Percentiles rank a stretch among this genome's conserved stretches.
These are phyloP conservation scores for Piromyces finnis DNA, from an alignment of 192 early-diverging fungal species.

Conservation along the genomic window DNA sequence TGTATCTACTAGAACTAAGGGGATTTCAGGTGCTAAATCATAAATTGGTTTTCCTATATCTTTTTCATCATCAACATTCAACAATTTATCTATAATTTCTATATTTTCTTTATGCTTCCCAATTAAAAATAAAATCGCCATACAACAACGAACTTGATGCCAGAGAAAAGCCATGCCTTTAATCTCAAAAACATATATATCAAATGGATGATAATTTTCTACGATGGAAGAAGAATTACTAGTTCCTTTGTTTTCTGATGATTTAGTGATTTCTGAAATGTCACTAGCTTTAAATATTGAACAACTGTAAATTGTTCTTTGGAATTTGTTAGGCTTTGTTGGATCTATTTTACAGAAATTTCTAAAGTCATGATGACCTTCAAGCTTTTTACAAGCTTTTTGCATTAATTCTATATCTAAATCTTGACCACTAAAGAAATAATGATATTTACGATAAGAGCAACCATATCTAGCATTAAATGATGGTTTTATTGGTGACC, in stretches of 20 bases:
- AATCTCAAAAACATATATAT: neutral
- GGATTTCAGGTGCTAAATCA: conserved; percentile 77
- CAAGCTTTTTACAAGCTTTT: conserved; percentile 38
- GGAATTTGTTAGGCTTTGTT: conserved; percentile 24
- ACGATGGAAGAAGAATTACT: conserved; percentile 37
- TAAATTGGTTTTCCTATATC: conserved; percentile 60
- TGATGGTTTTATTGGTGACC: conserved; percentile 53
- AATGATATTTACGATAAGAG: conserved; percentile 65
- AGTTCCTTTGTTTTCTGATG: too few relatives aligned
- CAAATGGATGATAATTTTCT: neutral
- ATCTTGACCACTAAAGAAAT: conserved; percentile 54
- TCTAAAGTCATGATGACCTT: conserved; percentile 81
- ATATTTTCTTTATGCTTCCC: conserved; percentile 67
- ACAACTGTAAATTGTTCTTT: neutral
- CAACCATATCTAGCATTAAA: conserved; percentile 86
- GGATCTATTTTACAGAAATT: conserved; percentile 93
- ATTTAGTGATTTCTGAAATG: neutral
- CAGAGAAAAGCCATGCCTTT: conserved; percentile 83
- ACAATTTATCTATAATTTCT: conserved; percentile 12
- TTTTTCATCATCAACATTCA: conserved; percentile 31
- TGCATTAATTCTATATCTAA: conserved; percentile 65
- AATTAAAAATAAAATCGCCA: conserved; percentile 69
- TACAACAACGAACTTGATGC: conserved; percentile 97
- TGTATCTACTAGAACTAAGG: conserved; percentile 69
- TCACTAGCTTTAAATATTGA: neutral